A percentile compares a stretch with the other conserved stretches of the same genome.
These are phyloP conservation scores for Aspergillus nanangensis DNA, from an alignment of 495 filamentous ascomycete species.

Conservation along the genomic window DNA sequence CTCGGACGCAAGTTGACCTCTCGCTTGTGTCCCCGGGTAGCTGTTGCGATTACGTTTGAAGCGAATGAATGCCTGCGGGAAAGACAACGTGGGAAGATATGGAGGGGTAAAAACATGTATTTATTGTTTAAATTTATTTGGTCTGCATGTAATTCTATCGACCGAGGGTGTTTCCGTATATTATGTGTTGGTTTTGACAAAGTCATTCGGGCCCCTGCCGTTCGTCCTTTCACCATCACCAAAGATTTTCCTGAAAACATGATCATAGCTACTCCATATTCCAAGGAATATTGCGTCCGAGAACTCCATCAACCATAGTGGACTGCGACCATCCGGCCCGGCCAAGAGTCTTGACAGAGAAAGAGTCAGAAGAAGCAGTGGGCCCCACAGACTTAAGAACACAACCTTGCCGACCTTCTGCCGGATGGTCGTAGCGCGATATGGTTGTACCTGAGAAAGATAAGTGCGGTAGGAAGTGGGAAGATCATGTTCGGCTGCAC, in stretches of 20 bases:
- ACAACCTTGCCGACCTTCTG: conserved; percentile 63
- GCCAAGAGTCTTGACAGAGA: conserved; percentile 41
- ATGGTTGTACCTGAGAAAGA: conserved; percentile 60
- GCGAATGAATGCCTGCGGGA: not conserved
- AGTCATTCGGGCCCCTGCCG: conserved; percentile 2
- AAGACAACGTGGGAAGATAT: not conserved
- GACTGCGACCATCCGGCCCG: conserved; percentile 60
- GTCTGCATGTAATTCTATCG: too few relatives aligned
- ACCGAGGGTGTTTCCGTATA: too few relatives aligned
- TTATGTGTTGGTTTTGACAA: not conserved
- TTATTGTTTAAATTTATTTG: not conserved
- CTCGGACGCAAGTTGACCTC: not conserved
- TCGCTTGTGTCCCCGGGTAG: not conserved
- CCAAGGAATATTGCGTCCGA: conserved; percentile 43
- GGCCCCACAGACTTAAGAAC: conserved; percentile 57
- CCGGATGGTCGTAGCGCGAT: conserved; percentile 57
- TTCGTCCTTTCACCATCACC: conserved; percentile 84
- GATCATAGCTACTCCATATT: conserved; percentile 77
- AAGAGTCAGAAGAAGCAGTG: conserved; percentile 50
- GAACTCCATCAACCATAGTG: conserved; percentile 57
- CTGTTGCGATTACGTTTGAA: not conserved
- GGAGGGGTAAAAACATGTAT: not conserved
- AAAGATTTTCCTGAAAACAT: conserved; percentile 59
- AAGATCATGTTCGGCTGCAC: conserved; percentile 71
- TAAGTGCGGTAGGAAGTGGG: conserved; percentile 70